A percentile compares a stretch with the other conserved stretches of the same genome.
Conservation (phyloP, 169 alveolate species). For the Neospora caninum region DNA sequence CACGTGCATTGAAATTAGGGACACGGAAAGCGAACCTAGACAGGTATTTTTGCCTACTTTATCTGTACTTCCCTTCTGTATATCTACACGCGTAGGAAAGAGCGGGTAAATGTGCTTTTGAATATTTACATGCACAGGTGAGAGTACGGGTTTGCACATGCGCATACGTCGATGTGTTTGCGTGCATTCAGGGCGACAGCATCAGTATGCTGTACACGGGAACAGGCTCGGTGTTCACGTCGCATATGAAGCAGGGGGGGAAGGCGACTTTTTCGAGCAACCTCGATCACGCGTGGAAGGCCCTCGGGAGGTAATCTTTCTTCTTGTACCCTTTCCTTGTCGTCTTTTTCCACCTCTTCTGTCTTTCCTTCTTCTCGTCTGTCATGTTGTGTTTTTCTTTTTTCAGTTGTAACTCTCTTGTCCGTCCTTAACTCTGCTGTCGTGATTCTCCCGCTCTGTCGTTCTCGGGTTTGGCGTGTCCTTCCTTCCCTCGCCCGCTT, state of each 20-base stretch:
- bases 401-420: background rate
- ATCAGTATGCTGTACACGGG: constrained; percentile 63
- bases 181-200: constrained; percentile 51
- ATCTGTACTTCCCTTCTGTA: no score
- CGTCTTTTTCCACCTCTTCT: background rate
- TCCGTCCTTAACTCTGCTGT: background rate
- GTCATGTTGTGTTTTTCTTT: background rate
- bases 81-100: no score
- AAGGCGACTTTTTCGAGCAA: constrained; percentile 25
- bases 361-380: background rate
- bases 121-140: no score
- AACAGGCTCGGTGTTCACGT: constrained; percentile 61
- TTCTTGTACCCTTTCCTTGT: background rate
- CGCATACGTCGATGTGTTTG: no score
- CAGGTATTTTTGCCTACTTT: no score
- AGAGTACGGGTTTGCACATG: no score
- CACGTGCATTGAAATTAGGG: no score
- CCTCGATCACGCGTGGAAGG: constrained; percentile 34
- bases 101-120: no score
- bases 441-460: no score
- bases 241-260: constrained; percentile 51
- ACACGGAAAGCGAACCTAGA: no score
- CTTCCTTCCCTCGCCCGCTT: no score
- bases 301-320: constrained; percentile 45
- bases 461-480: no score